These are phyloP conservation scores for Solanum etuberosum DNA, from an alignment of 257 asterid species.

Conservation along the genomic window DNA sequence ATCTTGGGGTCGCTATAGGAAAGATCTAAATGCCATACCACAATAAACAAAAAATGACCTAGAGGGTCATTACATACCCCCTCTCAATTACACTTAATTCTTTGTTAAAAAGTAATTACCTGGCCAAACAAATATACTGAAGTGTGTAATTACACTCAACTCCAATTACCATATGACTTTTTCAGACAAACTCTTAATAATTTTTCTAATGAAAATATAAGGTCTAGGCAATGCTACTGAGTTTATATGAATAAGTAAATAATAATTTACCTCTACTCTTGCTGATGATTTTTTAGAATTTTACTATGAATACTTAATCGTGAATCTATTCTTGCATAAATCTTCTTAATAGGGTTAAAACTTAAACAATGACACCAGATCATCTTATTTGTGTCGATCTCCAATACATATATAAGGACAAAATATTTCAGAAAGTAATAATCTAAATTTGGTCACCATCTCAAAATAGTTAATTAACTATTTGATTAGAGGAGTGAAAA, in stretches of 20 bases:
- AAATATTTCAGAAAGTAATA: neutral
- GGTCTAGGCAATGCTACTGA: neutral
- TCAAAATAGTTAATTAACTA: neutral
- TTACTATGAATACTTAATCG: neutral
- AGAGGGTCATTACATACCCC: too few relatives aligned
- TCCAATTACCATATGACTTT: too few relatives aligned
- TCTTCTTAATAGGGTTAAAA: neutral
- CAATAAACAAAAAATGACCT: too few relatives aligned
- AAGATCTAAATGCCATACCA: too few relatives aligned
- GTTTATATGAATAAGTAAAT: too few relatives aligned
- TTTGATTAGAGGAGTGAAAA: neutral
- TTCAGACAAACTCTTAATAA: too few relatives aligned
- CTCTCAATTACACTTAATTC: too few relatives aligned
- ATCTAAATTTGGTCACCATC: neutral
- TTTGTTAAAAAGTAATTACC: too few relatives aligned
- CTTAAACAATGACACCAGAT: neutral
- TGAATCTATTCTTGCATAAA: neutral
- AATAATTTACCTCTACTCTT: neutral
- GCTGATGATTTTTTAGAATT: neutral
- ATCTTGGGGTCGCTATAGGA: too few relatives aligned
- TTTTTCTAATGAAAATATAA: too few relatives aligned
- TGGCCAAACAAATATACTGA: too few relatives aligned
- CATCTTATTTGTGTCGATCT: neutral
- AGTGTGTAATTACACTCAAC: too few relatives aligned
- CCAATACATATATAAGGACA: neutral